These are phyloP conservation scores for Dendrostoma leiphaemia DNA, from an alignment of 2,329 filamentous ascomycete genomes.

Conservation along the genomic window DNA sequence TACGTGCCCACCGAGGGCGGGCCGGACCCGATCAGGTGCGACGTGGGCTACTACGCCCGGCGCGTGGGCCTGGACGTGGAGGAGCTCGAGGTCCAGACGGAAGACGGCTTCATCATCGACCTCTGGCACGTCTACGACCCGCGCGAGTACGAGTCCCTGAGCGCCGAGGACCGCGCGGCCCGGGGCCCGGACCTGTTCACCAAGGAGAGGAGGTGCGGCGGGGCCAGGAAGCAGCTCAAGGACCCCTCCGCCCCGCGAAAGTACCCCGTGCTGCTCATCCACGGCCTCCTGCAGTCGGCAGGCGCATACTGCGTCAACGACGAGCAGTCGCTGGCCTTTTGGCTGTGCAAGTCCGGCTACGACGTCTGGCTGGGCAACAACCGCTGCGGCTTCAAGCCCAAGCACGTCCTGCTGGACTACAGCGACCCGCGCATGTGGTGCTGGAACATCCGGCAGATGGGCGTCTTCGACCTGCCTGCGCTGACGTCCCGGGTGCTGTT, in stretches of 20 bases:
- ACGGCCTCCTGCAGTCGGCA: conserved; percentile 82
- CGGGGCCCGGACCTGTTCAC: conserved; percentile 64
- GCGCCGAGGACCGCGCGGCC: conserved; percentile 46
- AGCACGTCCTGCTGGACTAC: conserved; percentile 68
- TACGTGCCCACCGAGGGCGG: conserved; percentile 78
- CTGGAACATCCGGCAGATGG: conserved; percentile 96
- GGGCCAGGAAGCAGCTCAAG: conserved; percentile 31
- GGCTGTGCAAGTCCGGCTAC: conserved; percentile 85
- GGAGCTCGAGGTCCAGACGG: conserved; percentile 79
- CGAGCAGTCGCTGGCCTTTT: conserved; percentile 86
- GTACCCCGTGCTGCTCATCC: conserved; percentile 84
- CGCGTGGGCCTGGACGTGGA: conserved; percentile 86
- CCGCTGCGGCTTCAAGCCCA: conserved; percentile 78
- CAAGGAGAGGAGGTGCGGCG: conserved; percentile 27
- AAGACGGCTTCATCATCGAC: conserved; percentile 88
- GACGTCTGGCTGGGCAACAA: conserved; percentile 97
- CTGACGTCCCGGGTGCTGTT: conserved; percentile 75
- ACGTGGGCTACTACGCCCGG: conserved; percentile 82
- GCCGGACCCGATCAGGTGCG: conserved; percentile 72
- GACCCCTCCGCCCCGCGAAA: conserved; percentile 47
- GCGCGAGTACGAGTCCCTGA: conserved; percentile 59
- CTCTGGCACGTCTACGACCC: conserved; percentile 91
- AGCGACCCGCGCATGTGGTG: conserved; percentile 90
- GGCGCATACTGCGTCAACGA: conserved; percentile 90
- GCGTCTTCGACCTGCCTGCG: conserved; percentile 81